Conservation (phyloP, 2,329 filamentous ascomycete species). For the Trichophyton mentagrophytes region DNA sequence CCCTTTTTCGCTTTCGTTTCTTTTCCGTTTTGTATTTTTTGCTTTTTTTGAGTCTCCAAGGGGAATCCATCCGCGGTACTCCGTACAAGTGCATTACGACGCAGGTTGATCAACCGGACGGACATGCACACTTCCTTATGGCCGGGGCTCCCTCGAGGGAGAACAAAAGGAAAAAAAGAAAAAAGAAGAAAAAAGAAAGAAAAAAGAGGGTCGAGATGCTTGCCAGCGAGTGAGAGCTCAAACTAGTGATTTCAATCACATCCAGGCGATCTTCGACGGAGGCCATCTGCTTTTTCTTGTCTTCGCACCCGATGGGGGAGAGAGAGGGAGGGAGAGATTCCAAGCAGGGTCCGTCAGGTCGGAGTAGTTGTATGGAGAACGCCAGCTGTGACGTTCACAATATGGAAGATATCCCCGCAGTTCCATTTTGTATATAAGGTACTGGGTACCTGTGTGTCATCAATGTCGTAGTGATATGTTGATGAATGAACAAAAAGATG, state of each 20-base stretch:
- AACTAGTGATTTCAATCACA: conserved; percentile 1
- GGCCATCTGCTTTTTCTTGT: neutral
- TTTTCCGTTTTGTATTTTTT: too few species aligned
- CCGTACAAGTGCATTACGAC: conserved; percentile 1
- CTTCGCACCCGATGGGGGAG: neutral
- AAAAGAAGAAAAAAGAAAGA: neutral
- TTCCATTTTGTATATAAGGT: neutral
- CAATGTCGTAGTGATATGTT: neutral
- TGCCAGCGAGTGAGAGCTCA: neutral
- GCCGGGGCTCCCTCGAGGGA: neutral
- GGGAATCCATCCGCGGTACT: neutral
- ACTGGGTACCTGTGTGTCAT: neutral
- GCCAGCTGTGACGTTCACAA: neutral
- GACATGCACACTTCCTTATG: neutral
- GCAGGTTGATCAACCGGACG: conserved; percentile 3
- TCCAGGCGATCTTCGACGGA: neutral
- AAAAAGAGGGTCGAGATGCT: neutral
- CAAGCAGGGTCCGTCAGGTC: neutral
- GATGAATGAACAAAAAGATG: neutral
- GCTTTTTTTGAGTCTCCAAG: neutral
- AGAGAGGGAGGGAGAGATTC: neutral
- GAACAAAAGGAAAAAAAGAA: neutral
- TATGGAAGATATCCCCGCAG: neutral
- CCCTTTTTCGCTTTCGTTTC: neutral
- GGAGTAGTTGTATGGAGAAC: neutral